Percentiles rank a stretch among this genome's conserved stretches.
phyloP scores from a whole-genome alignment of 768 basidiomycete species.

The Clavulina sp. region DNA sequence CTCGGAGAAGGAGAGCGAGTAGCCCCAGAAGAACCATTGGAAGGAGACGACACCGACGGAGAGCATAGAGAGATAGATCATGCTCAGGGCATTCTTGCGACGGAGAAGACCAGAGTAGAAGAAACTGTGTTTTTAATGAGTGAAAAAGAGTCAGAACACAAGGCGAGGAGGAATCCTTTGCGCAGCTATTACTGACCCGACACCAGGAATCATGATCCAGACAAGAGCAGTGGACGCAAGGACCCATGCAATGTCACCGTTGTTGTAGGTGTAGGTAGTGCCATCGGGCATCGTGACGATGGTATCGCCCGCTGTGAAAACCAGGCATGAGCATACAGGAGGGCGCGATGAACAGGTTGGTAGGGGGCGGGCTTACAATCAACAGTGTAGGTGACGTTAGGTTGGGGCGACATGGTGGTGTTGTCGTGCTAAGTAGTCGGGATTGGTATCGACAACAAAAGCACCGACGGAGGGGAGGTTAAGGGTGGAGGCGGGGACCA shows the following conservation, averaged over 20 bases:
- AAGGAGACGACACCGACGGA: conserved; percentile 61
- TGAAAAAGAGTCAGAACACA: neutral
- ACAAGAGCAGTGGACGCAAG: conserved; percentile 63
- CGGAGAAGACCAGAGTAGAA: conserved; percentile 85
- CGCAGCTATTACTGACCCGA: conserved; percentile 25
- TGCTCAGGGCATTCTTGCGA: conserved; percentile 82
- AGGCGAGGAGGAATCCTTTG: neutral
- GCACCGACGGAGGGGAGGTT: neutral
- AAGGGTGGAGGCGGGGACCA: neutral
- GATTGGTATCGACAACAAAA: too few relatives aligned
- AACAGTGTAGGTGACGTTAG: conserved; percentile 17
- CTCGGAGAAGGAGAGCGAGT: conserved; percentile 78
- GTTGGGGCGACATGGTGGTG: conserved; percentile 15
- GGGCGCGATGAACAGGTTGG: neutral
- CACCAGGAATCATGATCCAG: conserved; percentile 70
- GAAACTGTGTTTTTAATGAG: conserved; percentile 19
- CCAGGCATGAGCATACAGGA: too few relatives aligned
- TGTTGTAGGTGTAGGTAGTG: conserved; percentile 27
- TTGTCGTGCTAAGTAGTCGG: too few relatives aligned
- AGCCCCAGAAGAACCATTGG: conserved; percentile 94
- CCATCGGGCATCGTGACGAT: conserved; percentile 16
- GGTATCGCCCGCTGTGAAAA: conserved; percentile 24
- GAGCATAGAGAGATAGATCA: conserved; percentile 70
- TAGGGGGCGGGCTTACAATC: conserved; percentile 7
- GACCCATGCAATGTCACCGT: conserved; percentile 55